These are phyloP conservation scores for Xanthoceras sorbifolium DNA, from an alignment of 345 rosid genomes.

Conservation along the genomic window DNA sequence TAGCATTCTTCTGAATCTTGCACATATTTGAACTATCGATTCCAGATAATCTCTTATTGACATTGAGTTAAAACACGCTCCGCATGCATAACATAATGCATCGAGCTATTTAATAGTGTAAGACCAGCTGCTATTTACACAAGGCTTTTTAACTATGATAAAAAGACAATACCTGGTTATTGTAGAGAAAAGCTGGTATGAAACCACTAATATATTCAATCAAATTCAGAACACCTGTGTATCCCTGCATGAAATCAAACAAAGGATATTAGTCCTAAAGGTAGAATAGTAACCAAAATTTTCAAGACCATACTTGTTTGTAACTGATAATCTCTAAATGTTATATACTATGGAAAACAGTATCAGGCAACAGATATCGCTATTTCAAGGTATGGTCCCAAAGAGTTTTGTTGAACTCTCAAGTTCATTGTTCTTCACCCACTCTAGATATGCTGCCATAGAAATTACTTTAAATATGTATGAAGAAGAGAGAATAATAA, in stretches of 20 bases:
- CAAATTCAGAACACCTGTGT: constrained; percentile 75
- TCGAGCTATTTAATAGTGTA: neutral
- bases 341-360: neutral
- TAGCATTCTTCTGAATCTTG: neutral
- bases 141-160: constrained; percentile 5
- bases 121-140: neutral
- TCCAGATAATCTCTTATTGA: neutral
- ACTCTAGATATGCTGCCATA: neutral
- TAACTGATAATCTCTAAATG: neutral
- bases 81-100: neutral
- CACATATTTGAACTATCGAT: neutral
- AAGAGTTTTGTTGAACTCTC: neutral
- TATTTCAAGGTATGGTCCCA: neutral
- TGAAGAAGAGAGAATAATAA: neutral
- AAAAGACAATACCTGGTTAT: constrained; percentile 67
- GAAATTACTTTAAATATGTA: neutral
- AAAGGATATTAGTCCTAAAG: constrained; percentile 3
- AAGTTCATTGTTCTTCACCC: neutral
- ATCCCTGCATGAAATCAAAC: constrained; percentile 62
- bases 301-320: neutral
- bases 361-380: neutral
- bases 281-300: neutral
- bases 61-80: neutral
- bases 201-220: constrained; percentile 60
- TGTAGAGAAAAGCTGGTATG: constrained; percentile 71